These are phyloP conservation scores for Lactifluus pinguis DNA, from an alignment of 768 basidiomycete species.

Conservation along the genomic window DNA sequence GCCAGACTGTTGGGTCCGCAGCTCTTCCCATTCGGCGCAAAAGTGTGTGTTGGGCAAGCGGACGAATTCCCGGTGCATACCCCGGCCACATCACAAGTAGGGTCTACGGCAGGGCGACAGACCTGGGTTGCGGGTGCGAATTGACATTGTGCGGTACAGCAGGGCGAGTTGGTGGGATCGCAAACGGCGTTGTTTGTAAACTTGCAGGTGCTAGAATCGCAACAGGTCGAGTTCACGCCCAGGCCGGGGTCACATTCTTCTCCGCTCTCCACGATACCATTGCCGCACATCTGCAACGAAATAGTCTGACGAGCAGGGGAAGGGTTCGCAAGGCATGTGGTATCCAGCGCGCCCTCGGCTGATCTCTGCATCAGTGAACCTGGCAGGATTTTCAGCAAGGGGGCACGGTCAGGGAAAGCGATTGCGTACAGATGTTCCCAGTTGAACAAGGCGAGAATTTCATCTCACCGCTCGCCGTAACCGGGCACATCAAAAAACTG, in stretches of 20 bases:
- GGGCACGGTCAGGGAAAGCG: background rate
- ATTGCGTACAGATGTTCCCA: constrained; percentile 70
- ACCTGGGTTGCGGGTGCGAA: constrained; percentile 62
- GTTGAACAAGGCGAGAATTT: constrained; percentile 70
- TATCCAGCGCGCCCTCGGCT: constrained; percentile 38
- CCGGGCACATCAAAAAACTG: constrained; percentile 78
- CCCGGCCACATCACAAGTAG: constrained; percentile 61
- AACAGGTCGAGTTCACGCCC: constrained; percentile 55
- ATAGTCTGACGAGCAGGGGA: constrained; percentile 45
- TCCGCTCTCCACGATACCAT: constrained; percentile 72
- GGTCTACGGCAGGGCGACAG: constrained; percentile 61
- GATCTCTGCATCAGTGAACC: constrained; percentile 56
- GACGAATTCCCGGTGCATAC: constrained; percentile 69
- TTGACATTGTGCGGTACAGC: constrained; percentile 62
- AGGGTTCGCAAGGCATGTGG: constrained; percentile 48
- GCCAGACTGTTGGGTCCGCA: constrained; percentile 57
- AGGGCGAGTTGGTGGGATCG: constrained; percentile 66
- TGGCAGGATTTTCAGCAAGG: constrained; percentile 21
- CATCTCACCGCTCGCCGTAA: constrained; percentile 53
- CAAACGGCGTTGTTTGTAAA: constrained; percentile 65
- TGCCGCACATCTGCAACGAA: constrained; percentile 68
- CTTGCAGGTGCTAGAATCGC: constrained; percentile 67
- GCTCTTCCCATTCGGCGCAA: constrained; percentile 53
- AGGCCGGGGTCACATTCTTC: constrained; percentile 84
- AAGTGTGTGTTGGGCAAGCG: constrained; percentile 57